Evolutionary conservation across 441 rosid genomes (phyloP).

Genomic region (Jatropha multifida): DNA sequence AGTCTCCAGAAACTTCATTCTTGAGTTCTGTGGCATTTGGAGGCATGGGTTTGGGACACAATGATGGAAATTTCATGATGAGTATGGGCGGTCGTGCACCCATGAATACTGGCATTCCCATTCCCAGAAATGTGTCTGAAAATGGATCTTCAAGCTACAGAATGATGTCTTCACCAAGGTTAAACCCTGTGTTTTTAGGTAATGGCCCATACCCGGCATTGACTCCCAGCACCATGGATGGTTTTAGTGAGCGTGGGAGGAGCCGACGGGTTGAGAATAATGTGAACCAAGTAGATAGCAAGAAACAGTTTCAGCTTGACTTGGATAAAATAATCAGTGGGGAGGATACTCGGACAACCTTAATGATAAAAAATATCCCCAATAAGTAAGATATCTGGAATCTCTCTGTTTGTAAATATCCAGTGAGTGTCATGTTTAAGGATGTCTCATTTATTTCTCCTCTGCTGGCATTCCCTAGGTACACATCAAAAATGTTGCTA

Average conservation of each 20-base stretch:
- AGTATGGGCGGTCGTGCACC: slow-evolving; percentile 58
- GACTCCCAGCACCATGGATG: slow-evolving; percentile 52
- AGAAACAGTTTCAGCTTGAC: slow-evolving; percentile 93
- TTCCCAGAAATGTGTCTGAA: slow-evolving; percentile 60
- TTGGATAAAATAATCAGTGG: slow-evolving; percentile 79
- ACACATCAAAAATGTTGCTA: slow-evolving; percentile 94
- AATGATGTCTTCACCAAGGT: slow-evolving; percentile 83
- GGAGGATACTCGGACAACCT: slow-evolving; percentile 86
- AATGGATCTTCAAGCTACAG: slow-evolving; percentile 66
- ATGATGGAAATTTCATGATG: slow-evolving; percentile 62
- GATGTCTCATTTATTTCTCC: not conserved
- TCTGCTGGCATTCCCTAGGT: slow-evolving; percentile 43
- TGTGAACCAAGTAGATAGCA: slow-evolving; percentile 67
- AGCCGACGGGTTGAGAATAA: slow-evolving; percentile 65
- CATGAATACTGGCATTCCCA: slow-evolving; percentile 40
- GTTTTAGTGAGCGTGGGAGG: slow-evolving; percentile 69
- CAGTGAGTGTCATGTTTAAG: not conserved
- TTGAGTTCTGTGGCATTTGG: slow-evolving; percentile 51
- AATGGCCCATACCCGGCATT: slow-evolving; percentile 63
- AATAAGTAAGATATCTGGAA: slow-evolving; percentile 63
- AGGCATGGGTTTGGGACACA: slow-evolving; percentile 59
- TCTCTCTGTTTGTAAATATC: slow-evolving; percentile 9
- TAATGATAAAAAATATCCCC: slow-evolving; percentile 99
- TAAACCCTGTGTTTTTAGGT: slow-evolving; percentile 57
- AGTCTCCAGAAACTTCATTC: slow-evolving; percentile 68